phyloP scores from a whole-genome alignment of 176 grass and related monocot genomes.

The Phyllostachys edulis region DNA sequence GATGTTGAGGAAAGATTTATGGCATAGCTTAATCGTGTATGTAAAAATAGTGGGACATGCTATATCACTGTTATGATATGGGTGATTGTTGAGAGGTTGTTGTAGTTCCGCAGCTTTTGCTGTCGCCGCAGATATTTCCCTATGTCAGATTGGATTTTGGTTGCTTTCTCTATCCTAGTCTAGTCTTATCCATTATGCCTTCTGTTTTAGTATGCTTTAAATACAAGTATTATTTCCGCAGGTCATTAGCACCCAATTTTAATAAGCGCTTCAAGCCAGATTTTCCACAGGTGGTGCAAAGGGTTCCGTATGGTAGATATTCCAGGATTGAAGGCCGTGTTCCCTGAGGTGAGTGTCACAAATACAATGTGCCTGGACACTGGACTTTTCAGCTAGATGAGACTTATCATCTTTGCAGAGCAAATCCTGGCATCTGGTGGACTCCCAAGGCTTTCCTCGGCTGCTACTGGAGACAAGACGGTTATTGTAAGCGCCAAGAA shows the following conservation, averaged over 20 bases:
- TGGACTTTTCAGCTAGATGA: slow-evolving; percentile 13
- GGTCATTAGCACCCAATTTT: slow-evolving; percentile 42
- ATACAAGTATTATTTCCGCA: slow-evolving; percentile 9
- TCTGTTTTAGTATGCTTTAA: slow-evolving; percentile 11
- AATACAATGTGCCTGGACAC: slow-evolving; percentile 2
- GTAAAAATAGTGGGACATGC: neutral
- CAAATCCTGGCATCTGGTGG: slow-evolving; percentile 16
- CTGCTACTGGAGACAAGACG: neutral
- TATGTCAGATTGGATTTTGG: neutral
- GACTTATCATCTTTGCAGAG: neutral
- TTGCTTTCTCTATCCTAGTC: neutral
- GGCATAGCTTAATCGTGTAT: slow-evolving; percentile 4
- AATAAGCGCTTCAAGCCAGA: slow-evolving; percentile 59
- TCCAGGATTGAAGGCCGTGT: slow-evolving; percentile 53
- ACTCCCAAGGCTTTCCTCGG: neutral
- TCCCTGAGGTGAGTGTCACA: slow-evolving; percentile 27
- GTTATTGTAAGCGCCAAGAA: neutral
- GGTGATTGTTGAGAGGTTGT: neutral
- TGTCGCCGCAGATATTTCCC: neutral
- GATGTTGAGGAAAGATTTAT: neutral
- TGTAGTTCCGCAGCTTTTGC: slow-evolving; percentile 10
- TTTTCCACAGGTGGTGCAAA: slow-evolving; percentile 37
- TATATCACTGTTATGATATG: neutral
- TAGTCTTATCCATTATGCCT: neutral
- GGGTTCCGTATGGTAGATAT: slow-evolving; percentile 54